These are phyloP conservation scores for Saturnispora quitensis DNA, from an alignment of 805 yeast species.

Conservation along the genomic window DNA sequence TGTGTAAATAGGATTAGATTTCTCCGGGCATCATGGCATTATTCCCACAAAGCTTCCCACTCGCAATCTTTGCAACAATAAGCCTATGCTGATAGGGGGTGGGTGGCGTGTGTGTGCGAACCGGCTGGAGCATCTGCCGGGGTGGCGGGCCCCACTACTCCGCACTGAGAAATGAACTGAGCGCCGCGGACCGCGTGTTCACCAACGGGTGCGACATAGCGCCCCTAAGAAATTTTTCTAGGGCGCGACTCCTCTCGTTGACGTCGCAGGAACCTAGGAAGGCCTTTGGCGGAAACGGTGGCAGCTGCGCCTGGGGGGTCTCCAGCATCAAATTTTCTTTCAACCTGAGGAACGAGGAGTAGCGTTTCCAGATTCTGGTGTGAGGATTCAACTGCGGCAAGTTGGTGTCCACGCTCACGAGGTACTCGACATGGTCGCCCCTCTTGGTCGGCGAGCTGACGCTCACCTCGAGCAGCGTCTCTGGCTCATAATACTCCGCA, in stretches of 20 bases:
- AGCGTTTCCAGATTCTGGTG: constrained; percentile 65
- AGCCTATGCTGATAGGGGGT: not conserved
- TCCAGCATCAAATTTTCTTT: constrained; percentile 68
- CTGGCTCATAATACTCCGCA: constrained; percentile 78
- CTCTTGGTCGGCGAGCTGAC: constrained; percentile 66
- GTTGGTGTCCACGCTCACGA: constrained; percentile 80
- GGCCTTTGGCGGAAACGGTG: constrained; percentile 80
- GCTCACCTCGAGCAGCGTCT: constrained; percentile 86
- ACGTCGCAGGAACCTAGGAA: constrained; percentile 52
- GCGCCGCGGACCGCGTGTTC: constrained; percentile 70
- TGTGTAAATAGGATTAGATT: not conserved
- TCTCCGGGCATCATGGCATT: not conserved
- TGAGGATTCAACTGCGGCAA: constrained; percentile 74
- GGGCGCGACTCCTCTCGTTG: constrained; percentile 72
- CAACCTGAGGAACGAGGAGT: constrained; percentile 82
- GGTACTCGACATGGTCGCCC: constrained; percentile 63
- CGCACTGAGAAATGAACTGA: constrained; percentile 20
- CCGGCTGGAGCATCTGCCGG: not conserved
- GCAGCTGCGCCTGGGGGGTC: constrained; percentile 70
- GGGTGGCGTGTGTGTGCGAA: not conserved
- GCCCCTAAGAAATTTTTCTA: constrained; percentile 64
- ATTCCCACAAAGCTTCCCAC: not conserved
- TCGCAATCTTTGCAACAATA: not conserved
- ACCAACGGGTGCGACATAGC: constrained; percentile 91
- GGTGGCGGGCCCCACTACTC: not conserved